Base-by-base conservation (phyloP, 805 yeast genomes). In the Jamesozyma lodderae region DNA sequence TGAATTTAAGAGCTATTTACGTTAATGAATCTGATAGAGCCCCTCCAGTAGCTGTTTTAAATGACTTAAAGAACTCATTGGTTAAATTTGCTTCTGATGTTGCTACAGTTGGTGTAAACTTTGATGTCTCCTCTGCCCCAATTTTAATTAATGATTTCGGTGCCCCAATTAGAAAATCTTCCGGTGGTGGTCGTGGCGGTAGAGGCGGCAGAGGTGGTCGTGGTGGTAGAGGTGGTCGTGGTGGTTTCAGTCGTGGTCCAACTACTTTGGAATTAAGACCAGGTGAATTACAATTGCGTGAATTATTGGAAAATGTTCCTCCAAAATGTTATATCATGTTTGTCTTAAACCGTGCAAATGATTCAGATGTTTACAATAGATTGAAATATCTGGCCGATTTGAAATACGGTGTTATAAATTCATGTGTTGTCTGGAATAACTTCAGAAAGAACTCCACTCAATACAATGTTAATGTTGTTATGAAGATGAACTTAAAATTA, bases 401-500 rank as follows among this genome's bases (percentile, higher is more conserved):
- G 35, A 41, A 44, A 35, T 48, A 24, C 27, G 54, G 54, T 41
- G 36, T 43, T n/a, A 26, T 48, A 3, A 49, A 49, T 33, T 44
- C 48, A 7, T 49, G 54, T 40, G 42, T 42, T 31, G 40, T 46
- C 19, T 49, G 52, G 52, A 40, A 46, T 19, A 46, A 44, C 18
- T 48, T 49, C 31, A 46, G 42, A 32, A 49, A 41, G 30, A 40
- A 41, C 29, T 43, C 49, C 21, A 25, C 41, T 31, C 48, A 44
- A 32, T 48, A 48, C 33, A 46, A 49, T 29, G 40, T 40, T n/a
- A 48, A 49, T 38, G 45, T 48, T 19, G 49, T 39, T 5, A 48
- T 49, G 50, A 49, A 49, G 41, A 49, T 49, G 50, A 49, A 49
- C 28, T 37, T 50, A 31, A 50, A 50, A 27, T 32, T 48, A 33